phyloP scores from a whole-genome alignment of 2,329 filamentous ascomycete genomes.

The Laburnicola sp. region DNA sequence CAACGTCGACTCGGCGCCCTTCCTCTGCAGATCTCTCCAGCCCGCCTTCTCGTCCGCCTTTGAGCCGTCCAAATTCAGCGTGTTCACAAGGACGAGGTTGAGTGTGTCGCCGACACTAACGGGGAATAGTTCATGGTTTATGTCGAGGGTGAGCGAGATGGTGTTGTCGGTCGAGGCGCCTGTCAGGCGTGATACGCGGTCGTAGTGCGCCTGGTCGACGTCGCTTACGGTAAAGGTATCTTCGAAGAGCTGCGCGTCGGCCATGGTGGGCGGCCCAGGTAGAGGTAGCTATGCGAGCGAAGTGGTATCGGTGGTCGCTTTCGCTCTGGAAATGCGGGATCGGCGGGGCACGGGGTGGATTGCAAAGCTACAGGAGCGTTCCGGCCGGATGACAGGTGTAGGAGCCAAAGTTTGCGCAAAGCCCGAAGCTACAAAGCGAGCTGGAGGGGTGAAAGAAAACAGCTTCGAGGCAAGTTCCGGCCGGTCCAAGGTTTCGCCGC shows the following conservation, averaged over 20 bases:
- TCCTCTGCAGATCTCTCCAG: slow-evolving; percentile 66
- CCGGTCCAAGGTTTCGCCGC: not conserved
- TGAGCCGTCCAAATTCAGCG: slow-evolving; percentile 80
- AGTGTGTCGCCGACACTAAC: slow-evolving; percentile 73
- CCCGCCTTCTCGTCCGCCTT: slow-evolving; percentile 56
- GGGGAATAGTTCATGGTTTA: slow-evolving; percentile 92
- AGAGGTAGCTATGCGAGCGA: not conserved
- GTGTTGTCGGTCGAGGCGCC: slow-evolving; percentile 76
- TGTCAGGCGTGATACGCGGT: slow-evolving; percentile 85
- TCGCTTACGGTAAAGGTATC: slow-evolving; percentile 83
- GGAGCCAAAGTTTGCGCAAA: not conserved
- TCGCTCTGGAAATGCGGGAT: no score
- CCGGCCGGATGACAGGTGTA: not conserved
- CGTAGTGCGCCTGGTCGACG: slow-evolving; percentile 86
- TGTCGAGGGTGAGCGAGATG: slow-evolving; percentile 82
- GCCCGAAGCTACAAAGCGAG: not conserved
- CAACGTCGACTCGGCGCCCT: slow-evolving; percentile 55
- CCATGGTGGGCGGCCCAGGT: slow-evolving; percentile 53
- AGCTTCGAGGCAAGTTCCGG: not conserved
- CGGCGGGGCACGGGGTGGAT: no score
- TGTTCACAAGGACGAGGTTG: slow-evolving; percentile 80
- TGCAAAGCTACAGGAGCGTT: no score
- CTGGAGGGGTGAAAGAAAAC: slow-evolving; percentile 12
- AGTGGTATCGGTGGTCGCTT: not conserved
- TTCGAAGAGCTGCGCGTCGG: slow-evolving; percentile 91